A percentile compares a stretch with the other conserved stretches of the same genome.
Conservation (phyloP, 495 filamentous ascomycete species). For the Ramalina peruviana region DNA sequence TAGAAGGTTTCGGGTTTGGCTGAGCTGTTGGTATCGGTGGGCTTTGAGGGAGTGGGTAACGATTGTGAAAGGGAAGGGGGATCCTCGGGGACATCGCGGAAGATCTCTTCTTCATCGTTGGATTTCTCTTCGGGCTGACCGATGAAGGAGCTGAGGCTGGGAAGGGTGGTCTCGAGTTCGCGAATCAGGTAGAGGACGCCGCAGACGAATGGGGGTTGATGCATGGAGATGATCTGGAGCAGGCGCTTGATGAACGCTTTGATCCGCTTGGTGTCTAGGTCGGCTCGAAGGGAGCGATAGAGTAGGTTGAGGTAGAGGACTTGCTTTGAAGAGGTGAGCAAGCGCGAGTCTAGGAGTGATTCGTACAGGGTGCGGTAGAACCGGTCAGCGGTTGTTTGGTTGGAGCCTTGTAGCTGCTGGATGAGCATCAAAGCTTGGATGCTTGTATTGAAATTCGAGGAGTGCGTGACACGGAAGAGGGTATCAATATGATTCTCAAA, state of each 20-base stretch:
- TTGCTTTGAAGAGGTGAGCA: conserved; percentile 85
- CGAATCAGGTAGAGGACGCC: conserved; percentile 77
- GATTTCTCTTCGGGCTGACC: conserved; percentile 55
- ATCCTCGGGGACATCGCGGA: conserved; percentile 52
- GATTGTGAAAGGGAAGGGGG: conserved; percentile 17
- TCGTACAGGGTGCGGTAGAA: conserved; percentile 95
- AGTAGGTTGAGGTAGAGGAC: conserved; percentile 86
- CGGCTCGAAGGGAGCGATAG: conserved; percentile 73
- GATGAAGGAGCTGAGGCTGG: conserved; percentile 57
- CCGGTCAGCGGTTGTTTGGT: conserved; percentile 66
- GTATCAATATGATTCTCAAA: conserved; percentile 84
- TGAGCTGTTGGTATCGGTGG: conserved; percentile 9
- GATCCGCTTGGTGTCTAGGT: conserved; percentile 72
- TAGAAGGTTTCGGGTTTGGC: conserved; percentile 29
- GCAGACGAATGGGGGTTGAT: conserved; percentile 85
- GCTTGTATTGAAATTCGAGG: conserved; percentile 96
- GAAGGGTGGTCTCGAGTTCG: conserved; percentile 63
- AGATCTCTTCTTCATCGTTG: conserved; percentile 58
- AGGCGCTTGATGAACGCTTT: conserved; percentile 92
- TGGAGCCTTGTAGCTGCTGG: conserved; percentile 72
- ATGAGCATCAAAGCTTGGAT: conserved; percentile 93
- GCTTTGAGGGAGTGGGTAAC: conserved; percentile 18
- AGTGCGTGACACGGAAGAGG: conserved; percentile 88
- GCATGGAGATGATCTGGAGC: conserved; percentile 69
- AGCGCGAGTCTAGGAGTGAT: conserved; percentile 77